phyloP scores from a whole-genome alignment of 1,139 yeast genomes.

The Sugiyamaella grinbergsii region DNA sequence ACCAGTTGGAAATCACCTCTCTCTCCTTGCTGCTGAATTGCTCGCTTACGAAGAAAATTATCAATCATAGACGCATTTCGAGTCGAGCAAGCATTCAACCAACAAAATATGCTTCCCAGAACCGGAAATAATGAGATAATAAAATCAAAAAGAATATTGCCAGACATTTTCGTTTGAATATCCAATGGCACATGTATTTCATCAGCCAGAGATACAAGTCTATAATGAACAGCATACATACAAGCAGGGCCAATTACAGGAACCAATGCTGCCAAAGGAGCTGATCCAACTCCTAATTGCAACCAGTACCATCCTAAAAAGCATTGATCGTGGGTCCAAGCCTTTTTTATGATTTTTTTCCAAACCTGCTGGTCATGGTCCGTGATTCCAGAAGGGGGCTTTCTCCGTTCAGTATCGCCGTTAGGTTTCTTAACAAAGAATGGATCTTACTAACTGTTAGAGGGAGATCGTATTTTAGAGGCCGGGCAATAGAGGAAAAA shows the following conservation, averaged over 20 bases:
- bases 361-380: constrained; percentile 65
- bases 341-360: constrained; percentile 70
- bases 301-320: constrained; percentile 71
- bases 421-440: constrained; percentile 55
- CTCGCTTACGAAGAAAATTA: constrained; percentile 38
- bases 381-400: constrained; percentile 61
- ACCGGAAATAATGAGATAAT: constrained; percentile 76
- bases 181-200: constrained; percentile 60
- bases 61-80: constrained; percentile 79
- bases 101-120: constrained; percentile 71
- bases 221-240: constrained; percentile 76
- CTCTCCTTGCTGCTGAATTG: constrained; percentile 23
- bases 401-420: constrained; percentile 56
- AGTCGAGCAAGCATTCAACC: constrained; percentile 87
- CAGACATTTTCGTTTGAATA: constrained; percentile 66
- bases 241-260: constrained; percentile 81
- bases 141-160: constrained; percentile 72
- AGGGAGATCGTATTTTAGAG: too few relatives aligned
- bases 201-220: constrained; percentile 63
- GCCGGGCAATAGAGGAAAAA: too few relatives aligned
- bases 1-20: constrained; percentile 32
- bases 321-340: constrained; percentile 86
- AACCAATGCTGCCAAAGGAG: constrained; percentile 55
- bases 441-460: constrained; percentile 60
- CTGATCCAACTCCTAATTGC: constrained; percentile 77